phyloP scores from a whole-genome alignment of 2,329 filamentous ascomycete genomes.

The Phaeophleospora eucalypticola region DNA sequence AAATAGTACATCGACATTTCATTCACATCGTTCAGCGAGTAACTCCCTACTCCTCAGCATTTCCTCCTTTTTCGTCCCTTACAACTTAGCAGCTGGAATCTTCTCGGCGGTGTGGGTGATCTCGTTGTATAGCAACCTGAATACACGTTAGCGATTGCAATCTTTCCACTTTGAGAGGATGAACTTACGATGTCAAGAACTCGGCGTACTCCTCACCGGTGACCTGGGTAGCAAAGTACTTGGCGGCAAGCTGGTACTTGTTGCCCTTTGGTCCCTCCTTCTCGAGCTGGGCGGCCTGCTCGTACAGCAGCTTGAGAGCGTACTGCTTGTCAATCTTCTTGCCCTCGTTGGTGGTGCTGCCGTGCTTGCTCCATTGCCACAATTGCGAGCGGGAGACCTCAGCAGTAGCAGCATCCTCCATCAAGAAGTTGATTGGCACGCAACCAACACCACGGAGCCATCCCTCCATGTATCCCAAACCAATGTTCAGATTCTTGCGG shows the following conservation, averaged over 20 bases:
- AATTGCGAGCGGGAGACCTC: slow-evolving; percentile 93
- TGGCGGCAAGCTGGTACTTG: slow-evolving; percentile 83
- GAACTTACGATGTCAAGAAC: slow-evolving; percentile 77
- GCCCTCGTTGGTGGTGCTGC: slow-evolving; percentile 74
- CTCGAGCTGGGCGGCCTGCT: slow-evolving; percentile 73
- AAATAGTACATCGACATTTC: not conserved
- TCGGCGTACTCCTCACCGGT: slow-evolving; percentile 97
- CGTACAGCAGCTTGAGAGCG: slow-evolving; percentile 77
- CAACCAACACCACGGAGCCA: slow-evolving; percentile 94
- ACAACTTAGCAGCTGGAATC: slow-evolving; percentile 49
- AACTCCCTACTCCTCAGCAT: too few relatives aligned
- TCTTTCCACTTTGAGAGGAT: slow-evolving; percentile 6
- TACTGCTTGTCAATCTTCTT: slow-evolving; percentile 92
- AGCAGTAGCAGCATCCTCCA: slow-evolving; percentile 97
- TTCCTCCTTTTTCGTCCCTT: slow-evolving; percentile 5
- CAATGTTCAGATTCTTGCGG: slow-evolving; percentile 95
- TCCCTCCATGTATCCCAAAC: slow-evolving; percentile 96
- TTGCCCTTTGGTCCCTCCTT: slow-evolving; percentile 77
- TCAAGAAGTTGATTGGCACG: slow-evolving; percentile 94
- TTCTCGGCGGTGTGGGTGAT: slow-evolving; percentile 70
- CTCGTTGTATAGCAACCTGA: slow-evolving; percentile 78
- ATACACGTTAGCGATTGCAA: slow-evolving; percentile 19
- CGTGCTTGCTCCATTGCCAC: slow-evolving; percentile 87
- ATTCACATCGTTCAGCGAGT: not conserved
- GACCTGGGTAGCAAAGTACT: slow-evolving; percentile 90